A percentile compares a stretch with the other conserved stretches of the same genome.
These are phyloP conservation scores for Bipolaris sorokiniana DNA, from an alignment of 2,329 filamentous ascomycete species.

Conservation along the genomic window DNA sequence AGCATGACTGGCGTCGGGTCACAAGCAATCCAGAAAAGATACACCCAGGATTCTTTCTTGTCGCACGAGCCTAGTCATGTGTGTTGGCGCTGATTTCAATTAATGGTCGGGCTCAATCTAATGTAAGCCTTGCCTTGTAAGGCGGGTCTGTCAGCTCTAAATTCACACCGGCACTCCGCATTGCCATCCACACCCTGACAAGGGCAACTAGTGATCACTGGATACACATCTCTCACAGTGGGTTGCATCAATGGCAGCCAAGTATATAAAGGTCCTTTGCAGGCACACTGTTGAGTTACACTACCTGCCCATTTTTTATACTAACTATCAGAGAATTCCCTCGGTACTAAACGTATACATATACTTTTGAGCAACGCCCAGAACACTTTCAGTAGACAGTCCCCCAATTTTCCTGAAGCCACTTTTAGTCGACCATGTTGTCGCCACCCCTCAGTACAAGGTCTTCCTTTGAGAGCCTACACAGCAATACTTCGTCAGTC, in stretches of 20 bases:
- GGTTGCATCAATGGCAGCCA: constrained; percentile 2
- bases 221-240: constrained; percentile 1
- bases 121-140: constrained; percentile 22
- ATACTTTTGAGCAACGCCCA: neutral
- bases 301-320: neutral
- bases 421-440: constrained; percentile 28
- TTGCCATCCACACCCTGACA: constrained; percentile 2
- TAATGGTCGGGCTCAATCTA: constrained; percentile 20
- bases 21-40: constrained; percentile 28
- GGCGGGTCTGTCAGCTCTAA: constrained; percentile 42
- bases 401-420: neutral
- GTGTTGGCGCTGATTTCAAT: constrained; percentile 16
- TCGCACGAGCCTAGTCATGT: constrained; percentile 23
- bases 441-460: constrained; percentile 33
- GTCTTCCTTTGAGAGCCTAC: constrained; percentile 42
- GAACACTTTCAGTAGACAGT: neutral
- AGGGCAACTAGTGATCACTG: constrained; percentile 9
- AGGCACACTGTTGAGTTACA: constrained; percentile 7
- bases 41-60: constrained; percentile 25
- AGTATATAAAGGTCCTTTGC: constrained; percentile 13
- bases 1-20: constrained; percentile 29
- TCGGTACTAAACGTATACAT: neutral
- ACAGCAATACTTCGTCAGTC: constrained; percentile 30
- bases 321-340: neutral
- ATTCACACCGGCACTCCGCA: constrained; percentile 16